Base-by-base conservation (phyloP, 2,329 filamentous ascomycete species). In the Fonsecaea erecta region DNA sequence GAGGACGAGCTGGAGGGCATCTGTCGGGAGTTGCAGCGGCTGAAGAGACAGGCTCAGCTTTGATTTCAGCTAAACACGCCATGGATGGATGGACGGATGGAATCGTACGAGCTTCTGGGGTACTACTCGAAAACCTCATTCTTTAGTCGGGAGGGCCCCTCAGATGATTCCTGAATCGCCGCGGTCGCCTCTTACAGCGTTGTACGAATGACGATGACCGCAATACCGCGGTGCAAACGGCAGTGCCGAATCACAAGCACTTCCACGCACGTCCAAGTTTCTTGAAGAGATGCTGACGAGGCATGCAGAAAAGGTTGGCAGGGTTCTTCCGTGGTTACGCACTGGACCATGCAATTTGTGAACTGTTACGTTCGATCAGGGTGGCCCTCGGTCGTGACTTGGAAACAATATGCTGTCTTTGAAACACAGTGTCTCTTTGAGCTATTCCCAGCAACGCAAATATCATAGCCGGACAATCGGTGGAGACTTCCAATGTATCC, bases 1-100 rank as follows among this genome's bases (percentile, higher is more conserved):
- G 94, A 98, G 76, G 90, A 92, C 37, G 92, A 96, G 71, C 80
- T 99, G 69, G 90, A 96, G 78, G 89, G 93, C 68, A 82, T 98
- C 64, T 84, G 99, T 64, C 89, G 97, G 74, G 93, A 99, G 81
- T 90, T 98, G 79, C 90, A 88, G 72, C 96, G 96, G 83, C 82
- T 96, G 75, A 79, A 72, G 68, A 65, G 66, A 43, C 68, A 70
- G 66, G 69, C 69, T 11, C 68, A 69, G 60, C 55, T 71, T 46
- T 66, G 67, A 68, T 16, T 2, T n/a, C n/a, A 21, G 28, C 18
- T 24, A n/a, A 1, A 2, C 26, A 9, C 35, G n/a, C n/a, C 9
- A 11, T 9, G 28, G 51, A 3, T 16, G n/a, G n/a, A n/a, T n/a
- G n/a, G n/a, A n/a, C n/a, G n/a, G n/a, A n/a, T n/a, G n/a, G n/a